These are phyloP conservation scores for Cladophialophora psammophila DNA, from an alignment of 2,329 filamentous ascomycete species.

Conservation along the genomic window DNA sequence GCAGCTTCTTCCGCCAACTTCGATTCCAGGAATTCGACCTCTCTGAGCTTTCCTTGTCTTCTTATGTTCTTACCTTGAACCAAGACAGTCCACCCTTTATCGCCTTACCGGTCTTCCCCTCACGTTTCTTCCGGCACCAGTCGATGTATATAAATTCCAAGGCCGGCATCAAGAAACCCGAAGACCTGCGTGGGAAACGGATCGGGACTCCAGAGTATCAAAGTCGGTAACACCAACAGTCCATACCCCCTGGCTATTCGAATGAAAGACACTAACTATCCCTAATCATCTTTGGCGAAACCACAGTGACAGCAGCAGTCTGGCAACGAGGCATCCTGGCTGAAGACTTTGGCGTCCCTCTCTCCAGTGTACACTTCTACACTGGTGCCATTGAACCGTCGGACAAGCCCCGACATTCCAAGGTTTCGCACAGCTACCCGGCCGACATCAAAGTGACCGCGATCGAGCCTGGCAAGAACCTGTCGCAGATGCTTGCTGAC, in stretches of 20 bases:
- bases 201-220: constrained; percentile 35
- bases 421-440: constrained; percentile 44
- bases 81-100: constrained; percentile 37
- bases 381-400: constrained; percentile 22
- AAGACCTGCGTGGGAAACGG: constrained; percentile 34
- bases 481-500: constrained; percentile 37
- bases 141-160: constrained; percentile 25
- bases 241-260: neutral
- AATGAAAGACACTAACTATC: neutral
- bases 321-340: constrained; percentile 38
- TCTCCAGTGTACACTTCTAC: constrained; percentile 30
- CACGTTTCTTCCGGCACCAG: constrained; percentile 33
- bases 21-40: constrained; percentile 40
- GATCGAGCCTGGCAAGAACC: constrained; percentile 26
- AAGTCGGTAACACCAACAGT: constrained; percentile 19
- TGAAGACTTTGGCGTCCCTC: constrained; percentile 37
- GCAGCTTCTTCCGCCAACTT: constrained; percentile 24
- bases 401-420: constrained; percentile 23
- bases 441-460: constrained; percentile 20
- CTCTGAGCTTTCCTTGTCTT: constrained; percentile 40
- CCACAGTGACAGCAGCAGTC: constrained; percentile 37
- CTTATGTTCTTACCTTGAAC: constrained; percentile 36
- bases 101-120: constrained; percentile 42
- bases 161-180: constrained; percentile 28
- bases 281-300: neutral